Conservation (phyloP, 257 asterid species). For the Striga asiatica region DNA sequence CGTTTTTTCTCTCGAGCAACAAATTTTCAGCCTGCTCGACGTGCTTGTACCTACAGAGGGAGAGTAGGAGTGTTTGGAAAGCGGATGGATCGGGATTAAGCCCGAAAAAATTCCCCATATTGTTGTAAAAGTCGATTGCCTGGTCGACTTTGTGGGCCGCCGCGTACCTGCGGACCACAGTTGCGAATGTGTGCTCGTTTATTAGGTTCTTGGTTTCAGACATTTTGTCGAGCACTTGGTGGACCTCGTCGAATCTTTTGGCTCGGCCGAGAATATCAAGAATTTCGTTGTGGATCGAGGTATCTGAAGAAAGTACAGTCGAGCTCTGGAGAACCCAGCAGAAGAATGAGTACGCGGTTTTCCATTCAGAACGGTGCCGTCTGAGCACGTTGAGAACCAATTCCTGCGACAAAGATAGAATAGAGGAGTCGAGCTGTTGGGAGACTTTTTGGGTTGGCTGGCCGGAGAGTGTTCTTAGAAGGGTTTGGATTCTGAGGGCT, state of each 20-base stretch:
- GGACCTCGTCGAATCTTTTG: constrained; percentile 38
- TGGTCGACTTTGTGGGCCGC: constrained; percentile 63
- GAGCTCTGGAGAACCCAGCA: constrained; percentile 28
- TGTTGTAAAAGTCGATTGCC: constrained; percentile 41
- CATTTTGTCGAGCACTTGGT: constrained; percentile 79
- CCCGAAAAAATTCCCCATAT: constrained; percentile 32
- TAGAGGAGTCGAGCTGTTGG: constrained; percentile 29
- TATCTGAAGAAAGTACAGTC: constrained; percentile 17
- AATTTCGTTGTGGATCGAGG: constrained; percentile 45
- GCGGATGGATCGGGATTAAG: constrained; percentile 42
- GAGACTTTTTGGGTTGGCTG: constrained; percentile 26
- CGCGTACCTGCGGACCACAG: constrained; percentile 39
- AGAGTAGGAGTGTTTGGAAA: constrained; percentile 64
- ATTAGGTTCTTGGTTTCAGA: constrained; percentile 26
- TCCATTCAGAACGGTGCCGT: constrained; percentile 74
- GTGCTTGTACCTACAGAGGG: constrained; percentile 67
- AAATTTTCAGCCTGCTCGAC: constrained; percentile 66
- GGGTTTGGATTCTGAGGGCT: constrained; percentile 42
- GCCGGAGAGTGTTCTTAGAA: constrained; percentile 33
- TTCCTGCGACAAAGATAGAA: constrained; percentile 32
- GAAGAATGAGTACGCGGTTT: constrained; percentile 59
- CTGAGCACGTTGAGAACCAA: constrained; percentile 52
- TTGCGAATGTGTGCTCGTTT: constrained; percentile 37
- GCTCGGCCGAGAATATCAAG: constrained; percentile 54
- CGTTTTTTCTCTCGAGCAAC: constrained; percentile 34